These are phyloP conservation scores for Coleophoma cylindrospora DNA, from an alignment of 2,329 filamentous ascomycete species.

Conservation along the genomic window DNA sequence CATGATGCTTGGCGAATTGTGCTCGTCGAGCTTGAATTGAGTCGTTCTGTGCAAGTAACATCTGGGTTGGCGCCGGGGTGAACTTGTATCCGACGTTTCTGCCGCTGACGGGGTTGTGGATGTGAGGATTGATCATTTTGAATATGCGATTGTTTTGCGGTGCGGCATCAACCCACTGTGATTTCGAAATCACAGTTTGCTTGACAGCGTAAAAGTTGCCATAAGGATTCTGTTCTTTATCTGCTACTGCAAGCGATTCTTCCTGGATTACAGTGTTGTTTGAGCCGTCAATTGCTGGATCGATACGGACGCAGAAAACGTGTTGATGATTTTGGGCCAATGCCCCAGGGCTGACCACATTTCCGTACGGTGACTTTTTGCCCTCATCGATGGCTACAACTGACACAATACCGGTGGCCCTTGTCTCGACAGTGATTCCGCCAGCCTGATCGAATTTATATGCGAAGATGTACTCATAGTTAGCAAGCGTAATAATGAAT, in stretches of 20 bases:
- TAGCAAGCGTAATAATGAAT: conserved; percentile 63
- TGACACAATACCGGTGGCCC: conserved; percentile 61
- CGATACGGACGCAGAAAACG: conserved; percentile 49
- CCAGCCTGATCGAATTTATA: conserved; percentile 61
- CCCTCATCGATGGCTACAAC: conserved; percentile 49
- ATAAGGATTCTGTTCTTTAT: conserved; percentile 41
- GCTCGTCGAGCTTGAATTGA: conserved; percentile 88
- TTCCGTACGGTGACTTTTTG: conserved; percentile 48
- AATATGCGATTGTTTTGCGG: conserved; percentile 59
- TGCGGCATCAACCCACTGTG: conserved; percentile 37
- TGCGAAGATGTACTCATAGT: conserved; percentile 67
- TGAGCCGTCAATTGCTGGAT: conserved; percentile 51
- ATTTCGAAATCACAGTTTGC: conserved; percentile 35
- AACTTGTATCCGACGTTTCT: conserved; percentile 85
- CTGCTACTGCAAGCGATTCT: conserved; percentile 44
- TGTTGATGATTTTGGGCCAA: conserved; percentile 57
- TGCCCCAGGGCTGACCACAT: conserved; percentile 55
- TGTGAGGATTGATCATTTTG: conserved; percentile 82
- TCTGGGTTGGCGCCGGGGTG: conserved; percentile 75
- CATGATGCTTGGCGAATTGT: conserved; percentile 79
- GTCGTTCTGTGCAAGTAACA: conserved; percentile 73
- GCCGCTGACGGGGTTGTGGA: conserved; percentile 74
- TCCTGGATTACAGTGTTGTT: conserved; percentile 48
- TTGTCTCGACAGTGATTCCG: conserved; percentile 54
- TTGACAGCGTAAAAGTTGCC: conserved; percentile 47